Base-by-base conservation (phyloP, 139 green algal species). In the Zygnema cylindricum region DNA sequence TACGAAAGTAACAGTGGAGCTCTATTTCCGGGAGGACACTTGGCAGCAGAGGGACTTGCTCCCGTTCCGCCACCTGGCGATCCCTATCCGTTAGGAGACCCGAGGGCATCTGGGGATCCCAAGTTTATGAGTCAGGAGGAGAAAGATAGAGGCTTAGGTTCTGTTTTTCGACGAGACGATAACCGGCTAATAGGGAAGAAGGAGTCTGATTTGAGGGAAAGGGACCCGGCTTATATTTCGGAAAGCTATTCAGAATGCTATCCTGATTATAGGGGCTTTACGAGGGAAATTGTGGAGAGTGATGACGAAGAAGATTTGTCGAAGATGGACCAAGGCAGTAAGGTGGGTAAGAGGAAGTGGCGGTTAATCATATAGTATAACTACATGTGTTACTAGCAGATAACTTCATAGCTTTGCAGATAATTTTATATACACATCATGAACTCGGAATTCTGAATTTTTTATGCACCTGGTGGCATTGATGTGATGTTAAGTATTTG, bases 201-300 rank as follows among this genome's bases (percentile, higher is more conserved):
- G 36, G 88, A 75, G 69, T 16, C 63, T 7, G 93, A 95, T 55
- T 84, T 49, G 7, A 55, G 92, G 33, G 93, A 95, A 81, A 87
- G 83, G 38, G 93, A 95, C 57, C 91, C 93, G 1, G 63, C 63
- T 0, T 93, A 92, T 82, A 87, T 92, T 7, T 93, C 93, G 3
- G 90, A 94, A 38, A 94, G 92, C 0, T 96, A 96, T 85, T 91
- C 41, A 0, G 94, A 96, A 76, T 95, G 93, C 76, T 95, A 95
- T 77, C 93, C 93, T 2, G 93, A 43, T 11, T 95, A 91, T 69
- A 38, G 49, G 81, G 86, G 43, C 1, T 92, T 75, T 55, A 86
- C 38, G 1, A 87, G 54, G 3, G 84, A 92, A 35, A 83, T 92
- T 49, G 54, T 91, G 71, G 88, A 76, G 42, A 92, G 88, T 35